Conservation (phyloP, 257 asterid species). For the Eustoma russellianum region DNA sequence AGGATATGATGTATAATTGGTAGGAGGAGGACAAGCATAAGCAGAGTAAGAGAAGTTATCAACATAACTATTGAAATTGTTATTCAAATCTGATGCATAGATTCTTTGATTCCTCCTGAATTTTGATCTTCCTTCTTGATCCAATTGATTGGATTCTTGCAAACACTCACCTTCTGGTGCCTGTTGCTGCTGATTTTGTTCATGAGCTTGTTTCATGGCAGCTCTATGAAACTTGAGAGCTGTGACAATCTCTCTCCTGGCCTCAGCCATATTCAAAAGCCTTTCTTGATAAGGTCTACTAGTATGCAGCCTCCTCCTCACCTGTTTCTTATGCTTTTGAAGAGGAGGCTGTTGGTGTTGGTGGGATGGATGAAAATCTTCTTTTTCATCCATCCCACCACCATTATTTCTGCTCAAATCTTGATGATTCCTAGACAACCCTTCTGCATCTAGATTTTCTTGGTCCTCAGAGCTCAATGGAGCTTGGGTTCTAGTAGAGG, state of each 20-base stretch:
- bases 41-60: constrained; percentile 37
- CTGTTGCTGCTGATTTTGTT: constrained; percentile 36
- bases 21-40: constrained; percentile 28
- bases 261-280: constrained; percentile 97
- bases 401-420: constrained; percentile 14
- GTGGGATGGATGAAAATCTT: neutral
- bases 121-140: constrained; percentile 44
- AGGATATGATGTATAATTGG: constrained; percentile 5
- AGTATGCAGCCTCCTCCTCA: constrained; percentile 81
- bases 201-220: constrained; percentile 61
- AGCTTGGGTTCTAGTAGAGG: constrained; percentile 75
- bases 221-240: constrained; percentile 97
- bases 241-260: constrained; percentile 84
- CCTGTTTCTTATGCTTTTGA: constrained; percentile 60
- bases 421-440: constrained; percentile 23
- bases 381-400: constrained; percentile 25
- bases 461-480: constrained; percentile 27
- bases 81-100: constrained; percentile 42
- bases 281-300: constrained; percentile 94
- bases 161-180: constrained; percentile 6
- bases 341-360: constrained; percentile 10
- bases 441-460: constrained; percentile 37
- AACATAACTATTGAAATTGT: constrained; percentile 20
- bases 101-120: constrained; percentile 60
- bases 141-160: constrained; percentile 29